Evolutionary conservation across 2,329 filamentous ascomycete genomes (phyloP).

Genomic region (Cryphonectria nitschkei): DNA sequence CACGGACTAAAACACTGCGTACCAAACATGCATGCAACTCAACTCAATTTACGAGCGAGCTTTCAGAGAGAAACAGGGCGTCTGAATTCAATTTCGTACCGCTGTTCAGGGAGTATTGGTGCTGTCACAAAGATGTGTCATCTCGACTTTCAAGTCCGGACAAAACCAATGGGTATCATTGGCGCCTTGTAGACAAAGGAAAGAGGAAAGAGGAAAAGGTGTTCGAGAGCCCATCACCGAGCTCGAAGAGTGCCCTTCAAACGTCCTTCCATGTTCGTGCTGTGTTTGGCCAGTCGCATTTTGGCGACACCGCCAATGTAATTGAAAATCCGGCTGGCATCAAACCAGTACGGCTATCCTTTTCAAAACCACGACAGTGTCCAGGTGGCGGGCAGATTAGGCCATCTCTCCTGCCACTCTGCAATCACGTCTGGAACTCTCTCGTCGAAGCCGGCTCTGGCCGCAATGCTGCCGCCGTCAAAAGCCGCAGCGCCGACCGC

Average conservation of each 20-base stretch:
- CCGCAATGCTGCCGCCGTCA: slow-evolving; percentile 68
- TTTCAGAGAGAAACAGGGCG: background rate
- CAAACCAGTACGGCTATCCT: background rate
- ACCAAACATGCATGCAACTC: background rate
- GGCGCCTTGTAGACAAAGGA: background rate
- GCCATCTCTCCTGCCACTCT: slow-evolving; percentile 94
- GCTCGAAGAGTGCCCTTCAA: background rate
- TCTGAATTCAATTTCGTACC: background rate
- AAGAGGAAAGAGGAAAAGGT: background rate
- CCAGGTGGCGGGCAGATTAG: slow-evolving; percentile 88
- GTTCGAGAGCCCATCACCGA: background rate
- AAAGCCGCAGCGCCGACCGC: slow-evolving; percentile 66
- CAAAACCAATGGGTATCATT: slow-evolving; percentile 3
- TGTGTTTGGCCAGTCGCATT: background rate
- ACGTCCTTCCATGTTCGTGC: background rate
- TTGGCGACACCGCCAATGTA: background rate
- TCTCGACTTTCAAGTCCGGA: background rate
- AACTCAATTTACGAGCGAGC: background rate
- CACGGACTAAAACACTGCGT: background rate
- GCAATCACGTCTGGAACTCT: slow-evolving; percentile 89
- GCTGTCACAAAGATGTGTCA: background rate
- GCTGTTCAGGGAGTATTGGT: background rate
- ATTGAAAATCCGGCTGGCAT: background rate
- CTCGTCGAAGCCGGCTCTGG: slow-evolving; percentile 83
- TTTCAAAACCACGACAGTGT: slow-evolving; percentile 88